Evolutionary conservation across 225 moss, liverwort and hornwort genomes (phyloP).

Genomic region (Rhytidiadelphus loreus): DNA sequence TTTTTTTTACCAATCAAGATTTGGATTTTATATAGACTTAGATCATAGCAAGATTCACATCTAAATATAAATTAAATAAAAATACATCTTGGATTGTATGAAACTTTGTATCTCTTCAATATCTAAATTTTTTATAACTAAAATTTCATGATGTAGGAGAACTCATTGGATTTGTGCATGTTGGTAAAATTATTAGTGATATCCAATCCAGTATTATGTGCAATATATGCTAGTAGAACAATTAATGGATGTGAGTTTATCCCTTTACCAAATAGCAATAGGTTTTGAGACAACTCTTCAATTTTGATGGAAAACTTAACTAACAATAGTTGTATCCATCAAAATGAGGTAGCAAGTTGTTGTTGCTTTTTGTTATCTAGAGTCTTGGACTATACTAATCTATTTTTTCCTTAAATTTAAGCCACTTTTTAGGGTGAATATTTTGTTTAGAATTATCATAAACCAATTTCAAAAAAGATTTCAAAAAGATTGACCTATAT

Average conservation of each 20-base stretch:
- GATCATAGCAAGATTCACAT: background rate
- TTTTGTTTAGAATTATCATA: background rate
- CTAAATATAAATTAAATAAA: background rate
- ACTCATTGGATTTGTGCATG: background rate
- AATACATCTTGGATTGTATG: fast-evolving
- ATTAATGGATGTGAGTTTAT: too few species aligned
- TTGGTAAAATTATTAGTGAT: too few species aligned
- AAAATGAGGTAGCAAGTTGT: background rate
- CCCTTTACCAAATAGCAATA: background rate
- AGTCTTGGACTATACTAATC: background rate
- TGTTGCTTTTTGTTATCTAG: background rate
- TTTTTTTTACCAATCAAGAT: background rate
- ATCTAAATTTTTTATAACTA: too few species aligned
- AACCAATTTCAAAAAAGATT: background rate
- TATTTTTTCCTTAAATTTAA: background rate
- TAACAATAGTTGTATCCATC: background rate
- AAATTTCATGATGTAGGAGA: background rate
- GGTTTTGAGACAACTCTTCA: background rate
- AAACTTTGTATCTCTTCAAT: background rate
- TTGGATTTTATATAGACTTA: background rate
- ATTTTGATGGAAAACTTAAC: background rate
- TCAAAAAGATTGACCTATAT: fast-evolving
- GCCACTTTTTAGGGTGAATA: fast-evolving
- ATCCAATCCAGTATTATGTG: background rate
- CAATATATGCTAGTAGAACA: background rate